phyloP scores from a whole-genome alignment of 129 eudicot species.

The Helianthus tuberosus region DNA sequence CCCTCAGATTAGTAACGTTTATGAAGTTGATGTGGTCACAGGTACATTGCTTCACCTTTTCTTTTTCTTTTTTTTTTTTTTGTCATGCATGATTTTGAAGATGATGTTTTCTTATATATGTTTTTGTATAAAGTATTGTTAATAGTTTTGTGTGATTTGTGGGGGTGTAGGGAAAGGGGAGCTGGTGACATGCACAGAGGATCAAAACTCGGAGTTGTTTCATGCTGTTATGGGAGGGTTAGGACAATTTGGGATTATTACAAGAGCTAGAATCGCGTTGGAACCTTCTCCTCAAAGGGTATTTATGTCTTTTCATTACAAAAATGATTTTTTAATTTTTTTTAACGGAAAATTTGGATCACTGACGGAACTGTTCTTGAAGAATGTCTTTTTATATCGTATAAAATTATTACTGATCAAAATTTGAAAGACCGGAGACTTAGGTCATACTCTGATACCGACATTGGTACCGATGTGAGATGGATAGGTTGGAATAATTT shows the following conservation, averaged over 20 bases:
- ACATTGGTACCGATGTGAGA: too few relatives aligned
- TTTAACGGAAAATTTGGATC: not conserved
- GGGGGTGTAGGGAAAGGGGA: conserved; percentile 57
- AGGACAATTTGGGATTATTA: conserved; percentile 68
- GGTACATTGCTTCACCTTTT: conserved; percentile 15
- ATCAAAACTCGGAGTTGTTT: conserved; percentile 47
- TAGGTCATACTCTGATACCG: too few relatives aligned
- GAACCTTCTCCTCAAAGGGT: conserved; percentile 62
- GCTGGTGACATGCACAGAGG: conserved; percentile 50
- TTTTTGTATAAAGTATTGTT: too few relatives aligned
- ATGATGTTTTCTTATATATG: too few relatives aligned
- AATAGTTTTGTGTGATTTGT: not conserved
- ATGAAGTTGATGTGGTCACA: conserved; percentile 47
- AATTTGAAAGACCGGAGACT: too few relatives aligned
- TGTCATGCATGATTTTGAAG: too few relatives aligned
- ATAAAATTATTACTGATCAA: too few relatives aligned
- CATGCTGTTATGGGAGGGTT: conserved; percentile 65
- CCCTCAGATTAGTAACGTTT: conserved; percentile 53
- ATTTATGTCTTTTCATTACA: conserved; percentile 5
- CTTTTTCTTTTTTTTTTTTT: too few relatives aligned
- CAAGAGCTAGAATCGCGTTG: conserved; percentile 63
- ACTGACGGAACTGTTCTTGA: too few relatives aligned
- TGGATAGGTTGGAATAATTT: too few relatives aligned
- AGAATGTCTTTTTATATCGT: too few relatives aligned
- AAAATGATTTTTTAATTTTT: not conserved